Percentiles rank a stretch among this genome's conserved stretches.
These are phyloP conservation scores for Venturia oleaginea DNA, from an alignment of 2,329 filamentous ascomycete genomes.

Conservation along the genomic window DNA sequence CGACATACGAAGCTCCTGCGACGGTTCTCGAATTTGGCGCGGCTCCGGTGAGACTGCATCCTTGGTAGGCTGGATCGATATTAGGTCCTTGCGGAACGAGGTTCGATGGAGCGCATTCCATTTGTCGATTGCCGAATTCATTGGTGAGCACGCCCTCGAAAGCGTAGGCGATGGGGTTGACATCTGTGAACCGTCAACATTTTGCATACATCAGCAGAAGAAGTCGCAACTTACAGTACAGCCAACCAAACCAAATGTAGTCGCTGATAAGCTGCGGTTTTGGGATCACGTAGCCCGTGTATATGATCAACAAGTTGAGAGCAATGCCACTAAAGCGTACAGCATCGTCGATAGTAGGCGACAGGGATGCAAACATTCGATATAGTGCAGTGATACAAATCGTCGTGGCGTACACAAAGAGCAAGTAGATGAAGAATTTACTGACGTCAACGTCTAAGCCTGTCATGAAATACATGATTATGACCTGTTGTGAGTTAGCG, in stretches of 20 bases:
- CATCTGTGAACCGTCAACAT: neutral
- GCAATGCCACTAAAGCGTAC: constrained; percentile 24
- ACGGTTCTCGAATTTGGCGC: constrained; percentile 45
- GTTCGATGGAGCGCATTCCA: constrained; percentile 48
- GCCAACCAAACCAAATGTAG: constrained; percentile 16
- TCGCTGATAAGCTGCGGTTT: constrained; percentile 23
- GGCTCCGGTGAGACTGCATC: constrained; percentile 42
- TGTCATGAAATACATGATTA: constrained; percentile 44
- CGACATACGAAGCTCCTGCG: constrained; percentile 53
- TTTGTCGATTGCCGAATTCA: constrained; percentile 49
- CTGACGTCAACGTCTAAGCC: constrained; percentile 36
- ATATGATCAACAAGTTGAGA: constrained; percentile 23
- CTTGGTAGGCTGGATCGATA: constrained; percentile 45
- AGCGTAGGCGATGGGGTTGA: constrained; percentile 22
- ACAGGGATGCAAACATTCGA: constrained; percentile 30
- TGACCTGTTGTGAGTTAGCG: constrained; percentile 22
- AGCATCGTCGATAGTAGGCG: constrained; percentile 20
- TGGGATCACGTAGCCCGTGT: constrained; percentile 26
- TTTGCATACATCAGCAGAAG: neutral
- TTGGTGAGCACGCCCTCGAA: constrained; percentile 34
- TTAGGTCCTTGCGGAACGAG: constrained; percentile 52
- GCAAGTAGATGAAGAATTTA: constrained; percentile 39
- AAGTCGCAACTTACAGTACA: neutral
- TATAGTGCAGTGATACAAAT: constrained; percentile 38
- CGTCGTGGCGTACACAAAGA: constrained; percentile 35